Base-by-base conservation (phyloP, 139 green algal genomes). In the Eudorina sp. region DNA sequence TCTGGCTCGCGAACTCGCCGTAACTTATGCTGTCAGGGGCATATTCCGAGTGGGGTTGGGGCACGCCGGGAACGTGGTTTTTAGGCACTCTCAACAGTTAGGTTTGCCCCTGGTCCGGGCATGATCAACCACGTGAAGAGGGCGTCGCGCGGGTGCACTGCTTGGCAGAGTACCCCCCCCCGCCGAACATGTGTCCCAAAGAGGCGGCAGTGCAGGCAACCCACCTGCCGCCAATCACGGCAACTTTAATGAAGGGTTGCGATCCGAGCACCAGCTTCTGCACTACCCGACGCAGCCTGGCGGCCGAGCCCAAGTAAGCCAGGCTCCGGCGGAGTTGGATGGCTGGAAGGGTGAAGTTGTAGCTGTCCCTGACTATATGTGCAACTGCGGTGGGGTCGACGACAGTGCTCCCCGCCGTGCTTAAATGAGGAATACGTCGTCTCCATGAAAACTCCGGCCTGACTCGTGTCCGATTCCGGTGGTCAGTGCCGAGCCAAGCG, bases 21-120 rank as follows among this genome's bases (percentile, higher is more conserved):
- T 25, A 85, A 55, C 78, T 85, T 3, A 85, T 69, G 36, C 78
- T 85, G 58, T n/a, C 1, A 18, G 25, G n/a, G n/a, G n/a, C n/a
- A n/a, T n/a, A n/a, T n/a, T n/a, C n/a, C n/a, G n/a, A n/a, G n/a
- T n/a, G n/a, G n/a, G n/a, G n/a, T n/a, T n/a, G n/a, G n/a, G n/a
- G n/a, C n/a, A n/a, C n/a, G n/a, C n/a, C n/a, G n/a, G n/a, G n/a
- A n/a, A n/a, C n/a, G n/a, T n/a, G n/a, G n/a, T n/a, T n/a, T n/a
- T n/a, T n/a, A n/a, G n/a, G n/a, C n/a, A n/a, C n/a, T n/a, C n/a
- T n/a, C n/a, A n/a, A n/a, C n/a, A n/a, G n/a, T n/a, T n/a, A n/a
- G n/a, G n/a, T n/a, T n/a, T n/a, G n/a, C n/a, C n/a, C n/a, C n/a
- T n/a, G n/a, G n/a, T n/a, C n/a, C n/a, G n/a, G n/a, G n/a, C n/a